Evolutionary conservation across 345 rosid genomes (phyloP), one percentile per base, ranked within the genome.

Genomic region (Salix dunnii): DNA sequence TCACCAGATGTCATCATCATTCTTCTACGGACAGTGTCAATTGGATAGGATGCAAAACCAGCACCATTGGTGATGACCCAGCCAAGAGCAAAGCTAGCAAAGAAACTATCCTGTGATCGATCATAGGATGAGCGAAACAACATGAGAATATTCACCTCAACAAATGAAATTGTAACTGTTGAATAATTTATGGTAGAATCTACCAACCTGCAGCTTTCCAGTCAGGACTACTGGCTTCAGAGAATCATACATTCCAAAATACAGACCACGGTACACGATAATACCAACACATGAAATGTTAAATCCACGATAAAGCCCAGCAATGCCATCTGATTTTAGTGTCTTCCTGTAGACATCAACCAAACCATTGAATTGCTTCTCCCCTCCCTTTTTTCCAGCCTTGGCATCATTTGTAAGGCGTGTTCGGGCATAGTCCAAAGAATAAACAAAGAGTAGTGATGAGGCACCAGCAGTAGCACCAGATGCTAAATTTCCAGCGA

Each of bases 1-100:
- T 81, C 81, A 5, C 84, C 84, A 2, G 84, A 81, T 40, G 84
- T 81, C 84, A 81, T 80, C 83, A 80, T 80, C 79, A 80, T 80
- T 76, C 83, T 76, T 58, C 79, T 76, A 1, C 83, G 73, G 31
- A 80, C 77, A 0, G 83, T 80, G 76, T 80, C 83, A 48, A 80
- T 71, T 28, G 83, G 83, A 61, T 80, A 80, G 33, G 79, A 76
- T 8, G 79, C 83, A 8, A 76, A 62, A 7, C 79, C 65, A 67
- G 83, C 79, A 16, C 83, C 83, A 20, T 71, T 80, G 5, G 83
- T 80, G 63, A 80, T 64, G 6, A 72, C 63, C 84, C 84, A 81
- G 30, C 84, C 84, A 27, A 81, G 81, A 3, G 76, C 76, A 66
- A 81, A 81, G 76, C 84, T 81, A 25, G 84, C 84, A 16, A 77